These are phyloP conservation scores for Paraphaeosphaeria minitans DNA, from an alignment of 2,329 filamentous ascomycete species.

Conservation along the genomic window DNA sequence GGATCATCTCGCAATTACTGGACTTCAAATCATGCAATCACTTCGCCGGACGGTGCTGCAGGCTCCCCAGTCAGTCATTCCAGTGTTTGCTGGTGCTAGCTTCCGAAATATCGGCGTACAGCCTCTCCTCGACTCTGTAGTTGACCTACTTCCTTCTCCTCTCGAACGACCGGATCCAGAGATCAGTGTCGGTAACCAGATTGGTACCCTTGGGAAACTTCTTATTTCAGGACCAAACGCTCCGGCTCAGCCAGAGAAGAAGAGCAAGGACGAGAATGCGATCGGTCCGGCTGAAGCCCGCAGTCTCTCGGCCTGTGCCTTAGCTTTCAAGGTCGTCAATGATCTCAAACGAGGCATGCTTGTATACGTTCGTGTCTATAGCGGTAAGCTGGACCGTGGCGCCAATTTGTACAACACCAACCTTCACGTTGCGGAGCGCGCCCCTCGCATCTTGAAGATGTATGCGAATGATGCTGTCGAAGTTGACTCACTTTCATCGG, in stretches of 20 bases:
- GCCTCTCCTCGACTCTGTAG: slow-evolving; percentile 84
- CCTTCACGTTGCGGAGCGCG: slow-evolving; percentile 76
- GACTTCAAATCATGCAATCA: slow-evolving; percentile 70
- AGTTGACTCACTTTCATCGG: slow-evolving; percentile 76
- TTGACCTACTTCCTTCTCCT: slow-evolving; percentile 85
- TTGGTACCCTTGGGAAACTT: slow-evolving; percentile 58
- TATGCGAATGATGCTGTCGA: slow-evolving; percentile 88
- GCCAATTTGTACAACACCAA: slow-evolving; percentile 85
- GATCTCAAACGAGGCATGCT: slow-evolving; percentile 84
- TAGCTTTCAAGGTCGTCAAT: slow-evolving; percentile 92
- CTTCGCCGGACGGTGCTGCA: slow-evolving; percentile 73
- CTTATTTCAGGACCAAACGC: slow-evolving; percentile 43
- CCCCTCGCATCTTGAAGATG: slow-evolving; percentile 83
- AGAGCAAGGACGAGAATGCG: slow-evolving; percentile 15
- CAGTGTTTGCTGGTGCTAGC: slow-evolving; percentile 89
- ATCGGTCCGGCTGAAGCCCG: slow-evolving; percentile 48
- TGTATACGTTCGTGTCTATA: slow-evolving; percentile 91
- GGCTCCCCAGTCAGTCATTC: slow-evolving; percentile 74
- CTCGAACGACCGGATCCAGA: slow-evolving; percentile 78
- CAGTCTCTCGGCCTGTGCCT: slow-evolving; percentile 70
- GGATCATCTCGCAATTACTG: slow-evolving; percentile 70
- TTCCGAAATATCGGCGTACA: slow-evolving; percentile 94
- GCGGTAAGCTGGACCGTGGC: slow-evolving; percentile 76
- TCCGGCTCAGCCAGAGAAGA: slow-evolving; percentile 21
- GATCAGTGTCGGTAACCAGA: slow-evolving; percentile 67